phyloP scores from a whole-genome alignment of 1,139 yeast genomes.

The Scheffersomyces titani region DNA sequence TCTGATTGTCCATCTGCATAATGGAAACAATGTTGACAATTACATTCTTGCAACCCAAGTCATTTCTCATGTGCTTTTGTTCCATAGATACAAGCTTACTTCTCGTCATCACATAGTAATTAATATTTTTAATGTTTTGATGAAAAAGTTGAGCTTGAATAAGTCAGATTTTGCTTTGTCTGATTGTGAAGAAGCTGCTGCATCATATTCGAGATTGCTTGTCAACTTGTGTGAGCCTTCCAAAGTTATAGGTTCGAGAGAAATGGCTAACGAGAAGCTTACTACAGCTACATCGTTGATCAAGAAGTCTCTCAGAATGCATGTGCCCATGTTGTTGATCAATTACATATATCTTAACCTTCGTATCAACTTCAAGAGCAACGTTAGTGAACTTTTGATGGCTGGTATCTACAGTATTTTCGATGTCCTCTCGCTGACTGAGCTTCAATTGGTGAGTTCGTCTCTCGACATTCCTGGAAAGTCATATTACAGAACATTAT shows the following conservation, averaged over 20 bases:
- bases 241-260: slow-evolving; percentile 17
- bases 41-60: slow-evolving; percentile 44
- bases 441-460: slow-evolving; percentile 63
- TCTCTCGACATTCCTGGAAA: slow-evolving; percentile 74
- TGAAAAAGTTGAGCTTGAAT: slow-evolving; percentile 45
- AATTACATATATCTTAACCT: slow-evolving; percentile 57
- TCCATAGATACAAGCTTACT: slow-evolving; percentile 68
- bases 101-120: slow-evolving; percentile 73
- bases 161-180: slow-evolving; percentile 11
- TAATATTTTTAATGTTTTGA: slow-evolving; percentile 45
- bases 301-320: slow-evolving; percentile 61
- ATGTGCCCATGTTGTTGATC: slow-evolving; percentile 61
- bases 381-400: slow-evolving; percentile 51
- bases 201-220: slow-evolving; percentile 57
- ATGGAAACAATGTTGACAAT: slow-evolving; percentile 12
- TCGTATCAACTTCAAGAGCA: slow-evolving; percentile 46
- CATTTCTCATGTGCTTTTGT: slow-evolving; percentile 57
- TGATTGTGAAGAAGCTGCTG: slow-evolving; percentile 35
- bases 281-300: slow-evolving; percentile 58
- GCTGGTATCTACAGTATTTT: slow-evolving; percentile 65
- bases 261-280: slow-evolving; percentile 31
- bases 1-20: slow-evolving; percentile 15
- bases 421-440: slow-evolving; percentile 68
- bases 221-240: slow-evolving; percentile 75
- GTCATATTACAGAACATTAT: slow-evolving; percentile 64